phyloP scores from a whole-genome alignment of 495 filamentous ascomycete species.

The Hyaloscypha bicolor region DNA sequence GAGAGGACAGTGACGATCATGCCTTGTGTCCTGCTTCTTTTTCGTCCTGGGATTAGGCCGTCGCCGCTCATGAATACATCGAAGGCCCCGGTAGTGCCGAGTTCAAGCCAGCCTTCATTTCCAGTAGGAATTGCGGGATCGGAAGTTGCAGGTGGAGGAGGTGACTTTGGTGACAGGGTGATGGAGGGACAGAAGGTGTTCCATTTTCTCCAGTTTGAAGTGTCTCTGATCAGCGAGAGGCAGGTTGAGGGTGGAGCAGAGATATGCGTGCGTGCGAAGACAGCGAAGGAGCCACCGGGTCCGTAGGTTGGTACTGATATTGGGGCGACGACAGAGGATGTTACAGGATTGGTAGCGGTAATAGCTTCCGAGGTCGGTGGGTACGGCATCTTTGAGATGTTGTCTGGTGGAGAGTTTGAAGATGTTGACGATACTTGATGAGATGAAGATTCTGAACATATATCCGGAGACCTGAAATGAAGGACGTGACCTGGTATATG shows the following conservation, averaged over 20 bases:
- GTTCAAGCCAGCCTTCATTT: slow-evolving; percentile 10
- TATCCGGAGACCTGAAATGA: too few species aligned
- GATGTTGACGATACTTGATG: background rate
- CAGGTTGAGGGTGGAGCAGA: background rate
- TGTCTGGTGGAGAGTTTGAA: background rate
- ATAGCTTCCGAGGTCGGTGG: slow-evolving; percentile 3
- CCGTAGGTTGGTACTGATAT: slow-evolving; percentile 22
- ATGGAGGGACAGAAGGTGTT: slow-evolving; percentile 23
- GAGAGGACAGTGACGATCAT: slow-evolving; percentile 7
- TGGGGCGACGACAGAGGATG: slow-evolving; percentile 9
- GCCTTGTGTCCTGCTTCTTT: slow-evolving; percentile 15
- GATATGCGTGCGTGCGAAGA: slow-evolving; percentile 15
- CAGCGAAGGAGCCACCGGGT: slow-evolving; percentile 13
- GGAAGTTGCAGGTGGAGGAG: background rate
- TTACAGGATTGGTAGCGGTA: slow-evolving; percentile 4
- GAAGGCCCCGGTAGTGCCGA: slow-evolving; percentile 5
- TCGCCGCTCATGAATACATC: slow-evolving; percentile 27
- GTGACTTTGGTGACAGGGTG: background rate
- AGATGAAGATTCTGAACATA: too few species aligned
- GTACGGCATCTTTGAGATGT: slow-evolving; percentile 3
- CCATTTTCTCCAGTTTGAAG: slow-evolving; percentile 16
- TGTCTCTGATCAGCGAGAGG: slow-evolving; percentile 17
- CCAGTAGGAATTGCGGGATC: background rate
- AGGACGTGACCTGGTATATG: too few species aligned
- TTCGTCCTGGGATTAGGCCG: slow-evolving; percentile 12